Evolutionary conservation across 495 filamentous ascomycete genomes (phyloP).

Genomic region (Hyaloscypha variabilis): DNA sequence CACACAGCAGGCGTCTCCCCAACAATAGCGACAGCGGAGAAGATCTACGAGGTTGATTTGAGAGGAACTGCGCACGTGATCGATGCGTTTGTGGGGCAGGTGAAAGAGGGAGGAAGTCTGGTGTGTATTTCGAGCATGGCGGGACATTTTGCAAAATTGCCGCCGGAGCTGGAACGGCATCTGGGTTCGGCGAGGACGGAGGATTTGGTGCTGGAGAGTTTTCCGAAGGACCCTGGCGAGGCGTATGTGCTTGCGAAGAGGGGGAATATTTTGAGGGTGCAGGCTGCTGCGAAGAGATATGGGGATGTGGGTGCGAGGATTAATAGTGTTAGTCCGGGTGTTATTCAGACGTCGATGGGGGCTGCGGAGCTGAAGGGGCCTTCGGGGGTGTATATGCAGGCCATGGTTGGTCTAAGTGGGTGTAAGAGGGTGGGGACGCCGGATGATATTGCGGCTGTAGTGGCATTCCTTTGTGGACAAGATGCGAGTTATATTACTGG

Average conservation of each 20-base stretch:
- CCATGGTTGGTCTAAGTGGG: neutral
- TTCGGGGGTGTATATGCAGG: neutral
- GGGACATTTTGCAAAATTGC: neutral
- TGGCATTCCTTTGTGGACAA: neutral
- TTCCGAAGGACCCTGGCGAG: neutral
- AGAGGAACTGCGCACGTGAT: neutral
- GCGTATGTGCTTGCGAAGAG: conserved; percentile 3
- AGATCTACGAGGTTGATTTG: neutral
- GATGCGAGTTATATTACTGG: neutral
- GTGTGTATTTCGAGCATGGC: conserved; percentile 1
- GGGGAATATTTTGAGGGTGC: neutral
- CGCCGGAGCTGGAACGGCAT: neutral
- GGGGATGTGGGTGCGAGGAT: neutral
- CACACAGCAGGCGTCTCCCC: conserved; percentile 8
- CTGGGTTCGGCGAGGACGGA: neutral
- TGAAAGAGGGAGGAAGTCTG: neutral
- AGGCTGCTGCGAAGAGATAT: neutral
- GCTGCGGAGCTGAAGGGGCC: neutral
- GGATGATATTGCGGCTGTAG: conserved; percentile 5
- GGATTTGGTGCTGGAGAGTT: neutral
- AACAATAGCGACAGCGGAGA: neutral
- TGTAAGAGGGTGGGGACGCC: conserved; percentile 2
- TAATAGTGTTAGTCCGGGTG: conserved; percentile 7
- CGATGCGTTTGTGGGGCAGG: neutral
- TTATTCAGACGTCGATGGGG: neutral